phyloP scores from a whole-genome alignment of 768 basidiomycete genomes.

The Dentipellis sp. region DNA sequence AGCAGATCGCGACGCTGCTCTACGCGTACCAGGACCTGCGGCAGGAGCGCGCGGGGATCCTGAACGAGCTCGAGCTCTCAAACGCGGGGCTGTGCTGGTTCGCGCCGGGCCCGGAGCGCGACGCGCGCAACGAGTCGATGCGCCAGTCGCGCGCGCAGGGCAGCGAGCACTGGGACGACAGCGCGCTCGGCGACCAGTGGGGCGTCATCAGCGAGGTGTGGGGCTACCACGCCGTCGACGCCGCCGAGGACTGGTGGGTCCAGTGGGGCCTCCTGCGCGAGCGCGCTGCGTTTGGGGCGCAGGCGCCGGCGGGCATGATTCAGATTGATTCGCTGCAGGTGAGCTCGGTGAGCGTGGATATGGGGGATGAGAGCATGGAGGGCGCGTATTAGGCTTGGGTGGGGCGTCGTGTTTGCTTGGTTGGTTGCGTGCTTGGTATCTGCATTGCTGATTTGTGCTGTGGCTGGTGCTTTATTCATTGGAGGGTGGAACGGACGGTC shows the following conservation, averaged over 20 bases:
- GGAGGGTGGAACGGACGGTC: too few relatives aligned
- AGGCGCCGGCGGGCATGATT: not conserved
- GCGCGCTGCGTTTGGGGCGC: not conserved
- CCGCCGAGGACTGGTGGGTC: conserved; percentile 15
- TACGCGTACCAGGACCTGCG: conserved; percentile 27
- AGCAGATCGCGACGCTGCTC: conserved; percentile 24
- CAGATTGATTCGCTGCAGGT: conserved; percentile 2
- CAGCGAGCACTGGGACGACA: conserved; percentile 6
- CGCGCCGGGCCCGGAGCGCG: conserved; percentile 9
- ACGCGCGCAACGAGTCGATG: conserved; percentile 4
- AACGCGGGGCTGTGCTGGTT: conserved; percentile 3
- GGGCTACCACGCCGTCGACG: conserved; percentile 13
- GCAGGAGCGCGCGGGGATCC: conserved; percentile 3
- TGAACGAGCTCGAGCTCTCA: conserved; percentile 1
- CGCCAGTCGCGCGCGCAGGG: not conserved
- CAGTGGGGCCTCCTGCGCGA: conserved; percentile 14
- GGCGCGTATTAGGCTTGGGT: not conserved
- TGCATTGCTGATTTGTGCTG: too few relatives aligned
- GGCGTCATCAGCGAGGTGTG: conserved; percentile 7
- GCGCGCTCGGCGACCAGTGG: conserved; percentile 9
- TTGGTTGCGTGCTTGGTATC: not conserved
- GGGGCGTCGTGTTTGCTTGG: not conserved
- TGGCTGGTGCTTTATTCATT: too few relatives aligned
- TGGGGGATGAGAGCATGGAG: not conserved
- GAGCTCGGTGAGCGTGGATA: not conserved